phyloP scores from a whole-genome alignment of 2,329 filamentous ascomycete species.

The Thermochaetoides dissita region DNA sequence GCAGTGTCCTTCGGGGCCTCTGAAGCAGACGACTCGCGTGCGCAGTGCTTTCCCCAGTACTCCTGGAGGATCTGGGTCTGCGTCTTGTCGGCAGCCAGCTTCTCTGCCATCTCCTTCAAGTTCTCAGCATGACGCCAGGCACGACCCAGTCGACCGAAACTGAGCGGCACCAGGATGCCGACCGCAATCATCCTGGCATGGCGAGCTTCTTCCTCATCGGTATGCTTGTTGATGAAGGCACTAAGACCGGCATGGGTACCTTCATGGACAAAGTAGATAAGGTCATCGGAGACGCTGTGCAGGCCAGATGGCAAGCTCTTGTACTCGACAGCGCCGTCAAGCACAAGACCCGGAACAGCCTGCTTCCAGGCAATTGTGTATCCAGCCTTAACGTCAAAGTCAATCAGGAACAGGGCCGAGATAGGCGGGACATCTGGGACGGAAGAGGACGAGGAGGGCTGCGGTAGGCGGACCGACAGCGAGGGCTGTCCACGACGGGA shows the following conservation, averaged over 20 bases:
- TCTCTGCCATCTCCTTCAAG: conserved; percentile 58
- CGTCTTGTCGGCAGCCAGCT: conserved; percentile 50
- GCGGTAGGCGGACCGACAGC: conserved; percentile 25
- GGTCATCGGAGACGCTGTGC: conserved; percentile 74
- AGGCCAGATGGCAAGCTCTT: conserved; percentile 89
- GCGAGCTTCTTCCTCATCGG: conserved; percentile 59
- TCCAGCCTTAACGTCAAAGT: conserved; percentile 85
- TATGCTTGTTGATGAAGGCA: conserved; percentile 75
- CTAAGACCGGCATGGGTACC: conserved; percentile 71
- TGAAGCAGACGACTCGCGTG: conserved; percentile 26
- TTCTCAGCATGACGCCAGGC: conserved; percentile 76
- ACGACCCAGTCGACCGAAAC: conserved; percentile 70
- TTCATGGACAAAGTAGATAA: conserved; percentile 87
- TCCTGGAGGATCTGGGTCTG: conserved; percentile 53
- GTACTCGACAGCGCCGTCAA: conserved; percentile 86
- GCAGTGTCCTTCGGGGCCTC: conserved; percentile 31
- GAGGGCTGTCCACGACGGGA: conserved; percentile 26
- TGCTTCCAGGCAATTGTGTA: conserved; percentile 85
- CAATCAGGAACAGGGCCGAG: conserved; percentile 73
- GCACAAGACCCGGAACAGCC: conserved; percentile 51
- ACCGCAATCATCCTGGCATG: conserved; percentile 90
- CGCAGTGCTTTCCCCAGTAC: conserved; percentile 60
- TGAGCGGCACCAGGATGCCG: conserved; percentile 73
- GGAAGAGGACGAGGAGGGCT: conserved; percentile 15
- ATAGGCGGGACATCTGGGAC: conserved; percentile 41